Evolutionary conservation across 108 stramenopile species (phyloP), one percentile per base, ranked within the genome.

Genomic region (Seminavis robusta): DNA sequence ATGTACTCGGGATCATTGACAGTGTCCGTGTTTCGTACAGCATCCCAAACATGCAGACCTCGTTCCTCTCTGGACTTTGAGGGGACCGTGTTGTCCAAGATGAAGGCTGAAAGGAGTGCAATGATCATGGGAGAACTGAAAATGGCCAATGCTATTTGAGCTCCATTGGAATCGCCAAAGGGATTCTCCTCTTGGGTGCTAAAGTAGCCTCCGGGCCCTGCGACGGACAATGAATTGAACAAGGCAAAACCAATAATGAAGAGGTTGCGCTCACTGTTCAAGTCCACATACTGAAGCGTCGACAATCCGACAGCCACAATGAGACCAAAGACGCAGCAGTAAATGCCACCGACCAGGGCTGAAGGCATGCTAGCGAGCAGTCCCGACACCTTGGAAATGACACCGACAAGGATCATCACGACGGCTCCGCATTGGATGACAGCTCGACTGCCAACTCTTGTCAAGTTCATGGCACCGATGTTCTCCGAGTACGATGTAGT

Each of bases 1-100:
- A 69, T 46, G 17, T 69, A 69, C 47, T 69, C 59, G 7, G 67
- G 67, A 47, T 69, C 67, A 40, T 69, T 69, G 45, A 61, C 52
- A 1, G 61, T 45, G 47, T 69, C 60, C n/a, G 38, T 27, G 9
- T 42, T 13, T 16, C 23, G 52, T 16, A 53, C 59, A 8, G 9
- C 21, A 11, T 59, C 60, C 67, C 67, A 69, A 11, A 52, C 52
- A 37, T 33, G 42, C 39, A 69, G 28, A 20, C 67, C 67, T 32
- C 67, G 51, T 21, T 63, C 62, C 43, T 69, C 67, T 25, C 47
- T 31, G 17, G 15, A 13, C 0, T 59, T 61, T 23, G 60, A 59
- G 6, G 40, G 41, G 25, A 58, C 58, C 1, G 67, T 69, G 16
- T 61, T 61, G 34, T 69, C 67, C 52, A 69, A 28, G 38, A 55